These are phyloP conservation scores for Scutellaria minor DNA, from an alignment of 257 asterid species.

Conservation along the genomic window DNA sequence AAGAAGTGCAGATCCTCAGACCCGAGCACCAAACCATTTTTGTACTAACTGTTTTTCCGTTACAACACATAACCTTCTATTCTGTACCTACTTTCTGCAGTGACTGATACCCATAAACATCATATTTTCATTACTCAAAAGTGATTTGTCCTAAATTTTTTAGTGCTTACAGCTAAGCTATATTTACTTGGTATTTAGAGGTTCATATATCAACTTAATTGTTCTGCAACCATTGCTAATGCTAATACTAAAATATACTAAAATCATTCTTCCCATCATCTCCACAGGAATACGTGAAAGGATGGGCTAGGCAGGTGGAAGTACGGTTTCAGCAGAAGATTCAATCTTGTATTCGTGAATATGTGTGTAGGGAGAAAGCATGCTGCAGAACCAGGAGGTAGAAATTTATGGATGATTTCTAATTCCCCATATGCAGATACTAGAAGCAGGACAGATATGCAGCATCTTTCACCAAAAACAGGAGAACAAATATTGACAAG, in stretches of 20 bases:
- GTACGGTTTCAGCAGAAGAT: slow-evolving; percentile 15
- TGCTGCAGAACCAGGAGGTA: slow-evolving; percentile 8
- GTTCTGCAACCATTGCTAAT: background rate
- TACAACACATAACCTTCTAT: background rate
- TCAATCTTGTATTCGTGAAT: background rate
- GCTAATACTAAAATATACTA: slow-evolving; percentile 3
- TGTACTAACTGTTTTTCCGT: background rate
- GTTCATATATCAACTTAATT: slow-evolving; percentile 4
- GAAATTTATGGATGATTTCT: background rate
- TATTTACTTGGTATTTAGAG: background rate
- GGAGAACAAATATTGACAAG: background rate
- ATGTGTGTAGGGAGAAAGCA: background rate
- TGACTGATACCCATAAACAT: background rate
- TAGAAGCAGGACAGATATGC: slow-evolving; percentile 1
- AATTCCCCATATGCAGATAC: slow-evolving; percentile 15
- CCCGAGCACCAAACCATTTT: background rate
- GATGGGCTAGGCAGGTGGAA: background rate
- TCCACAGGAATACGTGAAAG: background rate
- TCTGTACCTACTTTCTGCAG: background rate
- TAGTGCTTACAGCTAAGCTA: background rate
- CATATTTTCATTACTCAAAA: background rate
- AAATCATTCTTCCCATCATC: background rate
- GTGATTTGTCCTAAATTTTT: background rate
- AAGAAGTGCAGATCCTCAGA: slow-evolving; percentile 1
- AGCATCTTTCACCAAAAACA: background rate